Evolutionary conservation across 2,329 filamentous ascomycete species (phyloP).

Genomic region (Penicillium oxalicum): DNA sequence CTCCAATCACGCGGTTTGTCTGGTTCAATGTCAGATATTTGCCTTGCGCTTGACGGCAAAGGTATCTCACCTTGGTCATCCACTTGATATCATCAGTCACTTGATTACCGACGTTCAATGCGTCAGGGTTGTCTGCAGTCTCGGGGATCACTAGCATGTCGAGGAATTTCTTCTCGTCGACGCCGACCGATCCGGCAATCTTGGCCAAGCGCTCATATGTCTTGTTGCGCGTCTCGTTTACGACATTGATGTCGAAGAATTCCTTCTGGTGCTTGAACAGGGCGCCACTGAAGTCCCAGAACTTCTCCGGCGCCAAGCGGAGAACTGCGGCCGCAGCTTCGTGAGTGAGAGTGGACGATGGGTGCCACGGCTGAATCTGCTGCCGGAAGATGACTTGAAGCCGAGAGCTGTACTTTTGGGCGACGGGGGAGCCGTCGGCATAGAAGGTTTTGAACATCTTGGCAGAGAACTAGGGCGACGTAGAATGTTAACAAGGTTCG

Average conservation of each 20-base stretch:
- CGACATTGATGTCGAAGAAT: slow-evolving; percentile 80
- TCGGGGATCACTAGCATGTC: slow-evolving; percentile 62
- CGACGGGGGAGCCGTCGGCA: slow-evolving; percentile 60
- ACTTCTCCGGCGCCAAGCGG: slow-evolving; percentile 61
- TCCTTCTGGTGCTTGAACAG: slow-evolving; percentile 65
- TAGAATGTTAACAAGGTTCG: slow-evolving; percentile 1
- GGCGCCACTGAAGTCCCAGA: slow-evolving; percentile 70
- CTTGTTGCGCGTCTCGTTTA: slow-evolving; percentile 74
- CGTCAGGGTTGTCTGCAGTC: slow-evolving; percentile 60
- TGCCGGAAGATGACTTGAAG: slow-evolving; percentile 80
- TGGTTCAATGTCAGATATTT: slow-evolving; percentile 22
- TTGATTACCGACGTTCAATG: slow-evolving; percentile 70
- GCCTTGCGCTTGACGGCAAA: background rate
- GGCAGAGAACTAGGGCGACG: slow-evolving; percentile 48
- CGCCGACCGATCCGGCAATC: slow-evolving; percentile 61
- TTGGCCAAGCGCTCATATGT: slow-evolving; percentile 76
- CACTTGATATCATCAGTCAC: slow-evolving; percentile 83
- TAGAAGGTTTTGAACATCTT: slow-evolving; percentile 75
- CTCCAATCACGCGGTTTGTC: slow-evolving; percentile 64
- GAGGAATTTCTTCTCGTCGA: slow-evolving; percentile 66
- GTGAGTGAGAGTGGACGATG: slow-evolving; percentile 63
- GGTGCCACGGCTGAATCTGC: slow-evolving; percentile 93
- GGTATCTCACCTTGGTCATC: slow-evolving; percentile 60
- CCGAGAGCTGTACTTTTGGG: slow-evolving; percentile 51
- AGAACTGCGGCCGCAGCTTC: slow-evolving; percentile 81